Percentiles rank a stretch among this genome's conserved stretches.
phyloP scores from a whole-genome alignment of 192 early-diverging fungal species.

The Oehlia diaphana region DNA sequence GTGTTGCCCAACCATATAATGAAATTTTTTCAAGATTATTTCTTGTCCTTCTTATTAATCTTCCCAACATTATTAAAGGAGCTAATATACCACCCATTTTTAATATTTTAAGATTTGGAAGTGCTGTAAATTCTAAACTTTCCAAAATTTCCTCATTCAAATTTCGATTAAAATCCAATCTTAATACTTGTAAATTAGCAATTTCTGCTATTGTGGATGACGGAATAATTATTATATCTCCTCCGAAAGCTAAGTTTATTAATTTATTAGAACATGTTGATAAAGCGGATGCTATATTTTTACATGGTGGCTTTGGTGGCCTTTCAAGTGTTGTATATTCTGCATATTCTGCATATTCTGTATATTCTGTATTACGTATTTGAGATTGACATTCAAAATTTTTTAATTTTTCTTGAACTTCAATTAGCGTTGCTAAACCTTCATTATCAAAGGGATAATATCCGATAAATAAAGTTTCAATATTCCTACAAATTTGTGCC shows the following conservation, averaged over 20 bases:
- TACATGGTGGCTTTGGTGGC: not conserved
- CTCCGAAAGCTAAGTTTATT: not conserved
- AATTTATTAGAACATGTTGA: not conserved
- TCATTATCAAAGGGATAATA: conserved; percentile 1
- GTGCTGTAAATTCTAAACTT: conserved; percentile 1
- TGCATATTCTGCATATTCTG: not conserved
- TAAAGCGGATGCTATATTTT: not conserved
- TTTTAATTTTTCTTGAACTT: not conserved
- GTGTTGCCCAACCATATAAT: not conserved
- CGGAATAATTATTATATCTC: not conserved
- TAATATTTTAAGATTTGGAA: not conserved
- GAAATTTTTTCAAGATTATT: conserved; percentile 2
- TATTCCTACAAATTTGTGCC: conserved; percentile 15
- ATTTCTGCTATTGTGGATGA: not conserved
- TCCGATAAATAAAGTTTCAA: conserved; percentile 5
- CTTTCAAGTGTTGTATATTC: not conserved
- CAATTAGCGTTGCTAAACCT: conserved; percentile 13
- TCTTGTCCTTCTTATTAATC: conserved; percentile 4
- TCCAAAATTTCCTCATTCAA: conserved; percentile 9
- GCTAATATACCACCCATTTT: conserved; percentile 5
- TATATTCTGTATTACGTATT: not conserved
- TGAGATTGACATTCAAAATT: not conserved
- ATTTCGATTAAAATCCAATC: not conserved
- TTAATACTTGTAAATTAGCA: not conserved
- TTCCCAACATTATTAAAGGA: not conserved